Percentiles rank a stretch among this genome's conserved stretches.
Conservation (phyloP, 345 rosid genomes). For the Lumnitzera littorea region DNA sequence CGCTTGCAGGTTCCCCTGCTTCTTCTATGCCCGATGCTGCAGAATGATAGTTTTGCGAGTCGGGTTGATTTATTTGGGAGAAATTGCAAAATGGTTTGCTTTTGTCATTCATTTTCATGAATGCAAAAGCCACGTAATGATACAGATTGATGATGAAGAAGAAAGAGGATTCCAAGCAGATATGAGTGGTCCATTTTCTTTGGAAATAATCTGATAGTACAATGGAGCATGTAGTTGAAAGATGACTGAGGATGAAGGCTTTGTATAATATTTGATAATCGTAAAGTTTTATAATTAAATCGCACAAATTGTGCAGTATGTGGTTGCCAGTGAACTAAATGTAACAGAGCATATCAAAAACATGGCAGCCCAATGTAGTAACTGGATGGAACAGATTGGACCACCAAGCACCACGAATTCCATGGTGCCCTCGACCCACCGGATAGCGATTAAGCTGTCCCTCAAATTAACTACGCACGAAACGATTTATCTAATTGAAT, state of each 20-base stretch:
- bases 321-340: too few relatives aligned
- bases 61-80: constrained; percentile 21
- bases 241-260: too few relatives aligned
- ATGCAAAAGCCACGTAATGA: constrained; percentile 19
- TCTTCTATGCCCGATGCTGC: constrained; percentile 1
- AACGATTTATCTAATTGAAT: too few relatives aligned
- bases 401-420: too few relatives aligned
- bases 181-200: background rate
- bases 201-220: background rate
- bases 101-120: constrained; percentile 30
- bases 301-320: too few relatives aligned
- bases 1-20: constrained; percentile 12
- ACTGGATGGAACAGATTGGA: too few relatives aligned
- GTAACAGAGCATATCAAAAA: too few relatives aligned
- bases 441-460: too few relatives aligned
- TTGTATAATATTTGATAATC: background rate
- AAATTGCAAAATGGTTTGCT: constrained; percentile 37
- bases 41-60: background rate
- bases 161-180: constrained; percentile 2
- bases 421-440: too few relatives aligned
- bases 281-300: background rate
- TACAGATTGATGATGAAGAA: constrained; percentile 27
- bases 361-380: too few relatives aligned
- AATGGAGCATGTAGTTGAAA: background rate
- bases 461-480: too few relatives aligned